Conservation (phyloP, 129 eudicot species). For the Oenanthe sinensis region DNA sequence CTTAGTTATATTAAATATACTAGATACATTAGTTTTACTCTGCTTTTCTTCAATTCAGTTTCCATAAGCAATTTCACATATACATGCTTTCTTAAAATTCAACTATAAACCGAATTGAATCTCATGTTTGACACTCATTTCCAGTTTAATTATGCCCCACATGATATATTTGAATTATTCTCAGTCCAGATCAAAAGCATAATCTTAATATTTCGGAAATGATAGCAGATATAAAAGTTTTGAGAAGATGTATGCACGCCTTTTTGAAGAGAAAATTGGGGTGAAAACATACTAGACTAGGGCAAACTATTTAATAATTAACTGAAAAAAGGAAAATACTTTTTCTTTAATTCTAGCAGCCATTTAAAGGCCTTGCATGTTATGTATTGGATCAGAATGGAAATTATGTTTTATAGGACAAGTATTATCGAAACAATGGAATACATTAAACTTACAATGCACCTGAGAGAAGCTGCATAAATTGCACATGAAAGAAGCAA, state of each 20-base stretch:
- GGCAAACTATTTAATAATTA: not conserved
- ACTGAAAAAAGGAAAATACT: not conserved
- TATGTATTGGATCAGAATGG: not conserved
- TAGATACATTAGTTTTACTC: not conserved
- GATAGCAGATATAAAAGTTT: not conserved
- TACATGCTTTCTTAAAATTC: not conserved
- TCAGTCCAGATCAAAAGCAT: not conserved
- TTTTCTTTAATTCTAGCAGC: not conserved
- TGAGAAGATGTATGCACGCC: not conserved
- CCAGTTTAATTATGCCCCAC: not conserved
- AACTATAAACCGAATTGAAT: not conserved
- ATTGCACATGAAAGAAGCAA: constrained; percentile 13
- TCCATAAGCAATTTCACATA: not conserved
- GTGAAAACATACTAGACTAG: not conserved
- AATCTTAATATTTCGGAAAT: not conserved
- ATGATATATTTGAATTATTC: not conserved
- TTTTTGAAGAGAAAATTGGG: not conserved
- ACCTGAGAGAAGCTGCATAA: constrained; percentile 4
- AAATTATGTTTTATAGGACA: not conserved
- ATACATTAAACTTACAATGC: not conserved
- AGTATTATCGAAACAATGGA: not conserved
- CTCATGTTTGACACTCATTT: not conserved
- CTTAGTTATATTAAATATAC: not conserved
- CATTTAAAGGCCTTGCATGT: not conserved
- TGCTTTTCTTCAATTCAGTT: not conserved